Evolutionary conservation across 805 yeast genomes (phyloP).

Genomic region (Diddensiella santjacobensis): DNA sequence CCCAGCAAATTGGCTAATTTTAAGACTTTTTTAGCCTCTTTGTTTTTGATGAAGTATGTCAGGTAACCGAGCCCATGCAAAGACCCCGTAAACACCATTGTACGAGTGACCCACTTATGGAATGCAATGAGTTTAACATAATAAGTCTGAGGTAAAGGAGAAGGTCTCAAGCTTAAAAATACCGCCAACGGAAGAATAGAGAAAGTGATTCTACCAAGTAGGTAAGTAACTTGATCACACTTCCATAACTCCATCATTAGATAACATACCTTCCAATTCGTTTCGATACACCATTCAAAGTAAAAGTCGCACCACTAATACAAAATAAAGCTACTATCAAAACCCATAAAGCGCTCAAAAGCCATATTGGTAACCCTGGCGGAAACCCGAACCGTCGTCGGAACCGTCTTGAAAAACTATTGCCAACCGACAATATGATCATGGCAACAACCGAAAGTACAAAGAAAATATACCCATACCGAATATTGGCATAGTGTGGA

Average conservation of each 20-base stretch:
- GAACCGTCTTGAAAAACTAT: slow-evolving; percentile 8
- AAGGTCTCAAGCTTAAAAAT: slow-evolving; percentile 73
- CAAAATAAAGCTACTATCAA: slow-evolving; percentile 36
- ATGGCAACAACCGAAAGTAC: slow-evolving; percentile 12
- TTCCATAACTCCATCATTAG: neutral
- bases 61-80: slow-evolving; percentile 55
- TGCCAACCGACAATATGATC: slow-evolving; percentile 10
- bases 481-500: slow-evolving; percentile 21
- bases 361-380: slow-evolving; percentile 5
- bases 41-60: slow-evolving; percentile 47
- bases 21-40: slow-evolving; percentile 44
- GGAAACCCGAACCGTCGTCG: slow-evolving; percentile 3
- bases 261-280: slow-evolving; percentile 51
- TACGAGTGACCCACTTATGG: slow-evolving; percentile 88
- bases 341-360: slow-evolving; percentile 9
- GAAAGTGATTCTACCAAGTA: slow-evolving; percentile 51
- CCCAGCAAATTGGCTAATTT: slow-evolving; percentile 67
- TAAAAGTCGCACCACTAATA: slow-evolving; percentile 44
- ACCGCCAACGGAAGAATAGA: slow-evolving; percentile 73
- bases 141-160: slow-evolving; percentile 74
- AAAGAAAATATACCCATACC: slow-evolving; percentile 20
- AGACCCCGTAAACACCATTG: slow-evolving; percentile 61
- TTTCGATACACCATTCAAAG: slow-evolving; percentile 62
- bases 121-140: slow-evolving; percentile 71
- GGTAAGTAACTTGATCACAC: neutral